A percentile compares a stretch with the other conserved stretches of the same genome.
Evolutionary conservation across 1,284 basidiomycete genomes (phyloP).

Genomic region (Moesziomyces sp.): DNA sequence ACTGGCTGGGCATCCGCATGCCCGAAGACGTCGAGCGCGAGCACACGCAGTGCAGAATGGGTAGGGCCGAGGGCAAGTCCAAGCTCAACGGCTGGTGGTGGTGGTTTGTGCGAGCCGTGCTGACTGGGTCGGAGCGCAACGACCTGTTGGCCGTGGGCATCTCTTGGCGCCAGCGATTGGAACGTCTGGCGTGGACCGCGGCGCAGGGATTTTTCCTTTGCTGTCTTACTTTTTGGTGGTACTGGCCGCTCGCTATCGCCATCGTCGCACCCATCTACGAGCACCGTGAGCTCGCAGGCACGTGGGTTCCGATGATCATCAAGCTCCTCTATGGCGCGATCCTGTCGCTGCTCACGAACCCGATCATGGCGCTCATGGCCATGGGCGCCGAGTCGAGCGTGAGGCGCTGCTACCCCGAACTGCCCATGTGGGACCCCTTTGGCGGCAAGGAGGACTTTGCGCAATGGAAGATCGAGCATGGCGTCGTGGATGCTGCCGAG

Average conservation of each 20-base stretch:
- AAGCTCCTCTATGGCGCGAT: constrained; percentile 66
- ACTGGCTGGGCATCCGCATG: constrained; percentile 45
- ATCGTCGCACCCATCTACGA: constrained; percentile 65
- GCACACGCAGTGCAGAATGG: constrained; percentile 43
- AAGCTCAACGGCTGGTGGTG: constrained; percentile 35
- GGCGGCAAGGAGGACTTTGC: constrained; percentile 40
- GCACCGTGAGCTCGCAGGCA: constrained; percentile 57
- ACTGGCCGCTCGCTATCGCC: constrained; percentile 63
- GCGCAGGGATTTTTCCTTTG: constrained; percentile 58
- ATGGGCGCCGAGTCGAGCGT: constrained; percentile 61
- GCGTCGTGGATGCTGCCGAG: constrained; percentile 18
- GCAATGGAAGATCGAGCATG: constrained; percentile 37
- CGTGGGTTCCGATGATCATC: constrained; percentile 66
- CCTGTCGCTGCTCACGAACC: constrained; percentile 60
- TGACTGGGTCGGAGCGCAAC: constrained; percentile 59
- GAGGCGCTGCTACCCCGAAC: constrained; percentile 53
- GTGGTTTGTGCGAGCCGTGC: constrained; percentile 56
- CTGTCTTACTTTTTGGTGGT: constrained; percentile 62
- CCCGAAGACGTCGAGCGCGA: constrained; percentile 41
- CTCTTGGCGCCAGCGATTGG: constrained; percentile 49
- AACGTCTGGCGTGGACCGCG: constrained; percentile 59
- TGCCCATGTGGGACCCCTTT: constrained; percentile 41
- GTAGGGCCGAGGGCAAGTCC: constrained; percentile 33
- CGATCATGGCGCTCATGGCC: constrained; percentile 63
- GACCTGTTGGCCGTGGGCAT: constrained; percentile 50